A percentile compares a stretch with the other conserved stretches of the same genome.
Evolutionary conservation across 129 eudicot species (phyloP).

Genomic region (Heracleum sosnowskyi): DNA sequence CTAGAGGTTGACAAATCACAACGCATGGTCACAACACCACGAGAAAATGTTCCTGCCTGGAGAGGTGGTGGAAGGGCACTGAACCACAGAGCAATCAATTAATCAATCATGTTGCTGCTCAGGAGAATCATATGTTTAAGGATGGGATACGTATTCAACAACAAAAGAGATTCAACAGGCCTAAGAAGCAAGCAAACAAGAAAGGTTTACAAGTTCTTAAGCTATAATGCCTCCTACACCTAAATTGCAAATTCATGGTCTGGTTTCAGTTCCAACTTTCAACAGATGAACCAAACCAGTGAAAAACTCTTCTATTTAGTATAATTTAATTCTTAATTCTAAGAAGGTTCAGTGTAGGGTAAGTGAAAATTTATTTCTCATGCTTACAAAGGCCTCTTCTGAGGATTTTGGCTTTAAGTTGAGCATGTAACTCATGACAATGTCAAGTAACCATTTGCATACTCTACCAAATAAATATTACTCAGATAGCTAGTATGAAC

Average conservation of each 20-base stretch:
- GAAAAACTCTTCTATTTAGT: background rate
- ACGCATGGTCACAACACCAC: constrained; percentile 96
- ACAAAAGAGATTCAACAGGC: background rate
- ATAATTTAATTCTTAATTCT: background rate
- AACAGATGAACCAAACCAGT: background rate
- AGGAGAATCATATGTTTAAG: background rate
- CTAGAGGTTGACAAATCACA: constrained; percentile 88
- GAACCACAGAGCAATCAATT: constrained; percentile 17
- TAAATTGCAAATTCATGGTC: background rate
- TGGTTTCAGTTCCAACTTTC: too few species aligned
- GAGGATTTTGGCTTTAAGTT: background rate
- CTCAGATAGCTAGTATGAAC: background rate
- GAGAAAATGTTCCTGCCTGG: constrained; percentile 92
- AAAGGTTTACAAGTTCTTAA: background rate
- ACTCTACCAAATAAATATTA: background rate
- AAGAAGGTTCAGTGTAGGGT: background rate
- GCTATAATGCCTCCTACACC: background rate
- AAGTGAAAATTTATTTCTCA: background rate
- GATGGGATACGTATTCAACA: background rate
- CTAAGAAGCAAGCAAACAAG: background rate
- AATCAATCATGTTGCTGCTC: background rate
- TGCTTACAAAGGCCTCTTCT: background rate
- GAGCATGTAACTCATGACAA: background rate
- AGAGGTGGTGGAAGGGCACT: constrained; percentile 99
- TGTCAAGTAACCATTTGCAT: background rate